phyloP scores from a whole-genome alignment of 306 rosid genomes.

The Mimosa pudica region DNA sequence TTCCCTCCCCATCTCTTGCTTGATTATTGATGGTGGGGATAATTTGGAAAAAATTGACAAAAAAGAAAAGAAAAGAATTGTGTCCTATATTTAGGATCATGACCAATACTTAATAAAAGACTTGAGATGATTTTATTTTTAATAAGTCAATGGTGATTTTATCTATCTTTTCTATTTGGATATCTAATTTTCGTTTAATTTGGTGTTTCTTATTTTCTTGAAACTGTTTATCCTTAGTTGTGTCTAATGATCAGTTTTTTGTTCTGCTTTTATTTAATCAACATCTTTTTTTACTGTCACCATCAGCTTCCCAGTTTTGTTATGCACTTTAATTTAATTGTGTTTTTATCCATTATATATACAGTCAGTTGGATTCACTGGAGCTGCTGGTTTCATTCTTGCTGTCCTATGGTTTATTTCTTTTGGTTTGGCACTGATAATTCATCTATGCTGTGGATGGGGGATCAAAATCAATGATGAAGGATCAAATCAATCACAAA shows the following conservation, averaged over 20 bases:
- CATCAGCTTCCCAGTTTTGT: not conserved
- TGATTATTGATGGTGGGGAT: too few relatives aligned
- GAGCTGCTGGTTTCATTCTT: slow-evolving; percentile 80
- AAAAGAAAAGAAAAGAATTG: too few relatives aligned
- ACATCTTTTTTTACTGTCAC: not conserved
- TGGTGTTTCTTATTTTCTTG: not conserved
- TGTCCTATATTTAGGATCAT: too few relatives aligned
- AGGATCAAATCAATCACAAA: slow-evolving; percentile 69
- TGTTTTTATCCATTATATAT: slow-evolving; percentile 19
- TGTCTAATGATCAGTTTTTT: not conserved
- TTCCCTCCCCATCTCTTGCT: too few relatives aligned
- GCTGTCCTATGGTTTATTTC: slow-evolving; percentile 80
- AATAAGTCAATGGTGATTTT: not conserved
- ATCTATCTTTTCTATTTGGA: not conserved
- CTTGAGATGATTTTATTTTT: not conserved
- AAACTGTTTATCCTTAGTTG: not conserved
- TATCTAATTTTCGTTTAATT: slow-evolving; percentile 1
- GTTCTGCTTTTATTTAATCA: not conserved
- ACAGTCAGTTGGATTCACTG: slow-evolving; percentile 98
- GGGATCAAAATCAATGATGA: slow-evolving; percentile 64
- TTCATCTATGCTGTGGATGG: slow-evolving; percentile 91
- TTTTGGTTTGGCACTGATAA: slow-evolving; percentile 72
- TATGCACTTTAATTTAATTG: not conserved
- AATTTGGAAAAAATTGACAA: too few relatives aligned
- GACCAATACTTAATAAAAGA: not conserved